Evolutionary conservation across 441 rosid genomes (phyloP).

Genomic region (Populus hybrid): DNA sequence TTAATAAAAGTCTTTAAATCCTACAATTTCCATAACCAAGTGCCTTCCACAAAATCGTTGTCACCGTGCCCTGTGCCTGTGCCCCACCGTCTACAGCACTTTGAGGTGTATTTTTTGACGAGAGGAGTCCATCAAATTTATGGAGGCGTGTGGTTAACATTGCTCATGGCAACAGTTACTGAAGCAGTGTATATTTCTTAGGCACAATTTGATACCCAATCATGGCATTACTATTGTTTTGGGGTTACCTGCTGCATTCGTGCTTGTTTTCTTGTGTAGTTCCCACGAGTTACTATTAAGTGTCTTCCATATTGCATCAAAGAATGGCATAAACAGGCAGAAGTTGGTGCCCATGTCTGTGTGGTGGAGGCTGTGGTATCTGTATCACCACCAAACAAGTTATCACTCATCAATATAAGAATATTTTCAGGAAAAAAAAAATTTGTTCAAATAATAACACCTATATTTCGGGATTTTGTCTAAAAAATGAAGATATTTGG

Average conservation of each 20-base stretch:
- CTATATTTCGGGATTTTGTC: not conserved
- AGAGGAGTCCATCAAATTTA: not conserved
- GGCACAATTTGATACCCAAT: not conserved
- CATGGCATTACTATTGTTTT: not conserved
- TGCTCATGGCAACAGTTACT: not conserved
- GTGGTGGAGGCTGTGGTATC: conserved; percentile 85
- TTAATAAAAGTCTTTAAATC: not conserved
- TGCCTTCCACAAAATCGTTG: too few species aligned
- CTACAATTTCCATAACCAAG: not conserved
- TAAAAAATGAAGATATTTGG: not conserved
- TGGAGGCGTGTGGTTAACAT: not conserved
- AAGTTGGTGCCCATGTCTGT: conserved; percentile 75
- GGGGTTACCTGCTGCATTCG: conserved; percentile 43
- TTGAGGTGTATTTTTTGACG: not conserved
- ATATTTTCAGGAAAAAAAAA: not conserved
- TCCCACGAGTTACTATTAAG: conserved; percentile 70
- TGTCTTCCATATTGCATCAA: conserved; percentile 74
- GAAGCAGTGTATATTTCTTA: not conserved
- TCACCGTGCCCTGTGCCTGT: not conserved
- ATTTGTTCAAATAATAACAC: not conserved
- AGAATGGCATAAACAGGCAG: conserved; percentile 94
- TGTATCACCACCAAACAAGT: conserved; percentile 25
- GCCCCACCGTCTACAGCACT: not conserved
- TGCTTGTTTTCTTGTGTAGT: conserved; percentile 47
- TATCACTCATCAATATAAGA: not conserved